These are phyloP conservation scores for Eutrema salsugineum DNA, from an alignment of 441 rosid genomes.

Conservation along the genomic window DNA sequence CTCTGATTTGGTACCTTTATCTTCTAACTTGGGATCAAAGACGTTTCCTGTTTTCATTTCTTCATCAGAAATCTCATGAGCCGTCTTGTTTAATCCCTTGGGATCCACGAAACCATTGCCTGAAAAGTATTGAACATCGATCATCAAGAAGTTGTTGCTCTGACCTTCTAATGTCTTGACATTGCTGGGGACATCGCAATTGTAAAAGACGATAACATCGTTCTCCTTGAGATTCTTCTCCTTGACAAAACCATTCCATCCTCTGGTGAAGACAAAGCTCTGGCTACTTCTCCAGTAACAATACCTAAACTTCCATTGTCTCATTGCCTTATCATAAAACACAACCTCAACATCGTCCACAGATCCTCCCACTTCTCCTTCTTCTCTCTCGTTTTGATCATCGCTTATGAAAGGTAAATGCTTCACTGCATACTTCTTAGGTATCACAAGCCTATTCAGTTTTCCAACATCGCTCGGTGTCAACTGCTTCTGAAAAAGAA, in stretches of 20 bases:
- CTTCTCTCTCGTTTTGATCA: constrained; percentile 11
- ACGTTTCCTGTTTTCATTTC: constrained; percentile 27
- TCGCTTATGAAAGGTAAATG: constrained; percentile 43
- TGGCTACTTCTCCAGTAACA: constrained; percentile 94
- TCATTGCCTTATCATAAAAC: constrained; percentile 60
- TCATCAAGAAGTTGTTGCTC: constrained; percentile 34
- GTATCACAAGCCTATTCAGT: constrained; percentile 85
- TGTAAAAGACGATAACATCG: constrained; percentile 45
- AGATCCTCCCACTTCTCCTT: neutral
- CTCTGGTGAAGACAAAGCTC: constrained; percentile 80
- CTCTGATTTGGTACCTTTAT: constrained; percentile 19
- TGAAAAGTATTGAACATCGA: constrained; percentile 37
- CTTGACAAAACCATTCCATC: constrained; percentile 80
- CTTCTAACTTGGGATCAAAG: constrained; percentile 15
- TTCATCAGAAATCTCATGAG: neutral
- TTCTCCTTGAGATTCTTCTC: constrained; percentile 52
- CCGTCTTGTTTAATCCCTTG: neutral
- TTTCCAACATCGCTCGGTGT: constrained; percentile 92
- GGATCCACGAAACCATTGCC: neutral
- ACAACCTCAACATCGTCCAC: constrained; percentile 48
- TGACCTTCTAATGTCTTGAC: constrained; percentile 19
- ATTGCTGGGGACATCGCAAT: constrained; percentile 23
- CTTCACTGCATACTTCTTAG: constrained; percentile 61
- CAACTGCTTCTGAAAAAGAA: constrained; percentile 67
- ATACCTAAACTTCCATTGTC: constrained; percentile 76